phyloP scores from a whole-genome alignment of 768 basidiomycete species.

The Agaricus subrufescens region DNA sequence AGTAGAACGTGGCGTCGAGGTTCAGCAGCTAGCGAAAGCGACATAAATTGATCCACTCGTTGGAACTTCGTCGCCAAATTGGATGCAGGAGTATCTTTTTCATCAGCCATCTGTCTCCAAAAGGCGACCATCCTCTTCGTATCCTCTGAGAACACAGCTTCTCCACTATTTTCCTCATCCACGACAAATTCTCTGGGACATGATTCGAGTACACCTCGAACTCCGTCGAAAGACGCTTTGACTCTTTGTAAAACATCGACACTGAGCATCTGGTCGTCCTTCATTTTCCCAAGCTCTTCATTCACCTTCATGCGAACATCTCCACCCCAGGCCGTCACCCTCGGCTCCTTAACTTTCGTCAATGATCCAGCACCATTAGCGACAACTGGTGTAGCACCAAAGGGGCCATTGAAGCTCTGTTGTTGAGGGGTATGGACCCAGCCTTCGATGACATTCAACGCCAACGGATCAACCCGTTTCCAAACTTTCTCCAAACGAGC shows the following conservation, averaged over 20 bases:
- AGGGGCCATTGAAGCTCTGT: background rate
- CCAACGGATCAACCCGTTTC: constrained; percentile 64
- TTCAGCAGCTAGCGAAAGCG: constrained; percentile 71
- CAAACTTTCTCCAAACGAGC: constrained; percentile 77
- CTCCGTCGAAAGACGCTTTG: constrained; percentile 44
- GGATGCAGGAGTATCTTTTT: constrained; percentile 29
- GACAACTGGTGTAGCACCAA: background rate
- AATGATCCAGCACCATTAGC: constrained; percentile 22
- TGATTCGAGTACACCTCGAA: constrained; percentile 45
- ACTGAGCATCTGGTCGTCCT: constrained; percentile 39
- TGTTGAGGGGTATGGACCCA: constrained; percentile 49
- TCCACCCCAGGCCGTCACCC: constrained; percentile 67
- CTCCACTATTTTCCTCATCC: constrained; percentile 26
- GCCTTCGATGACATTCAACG: constrained; percentile 53
- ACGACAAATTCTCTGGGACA: constrained; percentile 40
- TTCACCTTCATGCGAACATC: constrained; percentile 43
- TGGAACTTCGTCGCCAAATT: constrained; percentile 54
- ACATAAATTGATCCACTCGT: constrained; percentile 76
- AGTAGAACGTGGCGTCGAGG: constrained; percentile 70
- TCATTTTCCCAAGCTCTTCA: constrained; percentile 42
- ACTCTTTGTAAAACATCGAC: constrained; percentile 37
- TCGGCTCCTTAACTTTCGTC: constrained; percentile 36
- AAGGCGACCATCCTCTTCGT: constrained; percentile 45
- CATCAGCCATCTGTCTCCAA: constrained; percentile 49
- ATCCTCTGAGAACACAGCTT: constrained; percentile 31